These are phyloP conservation scores for Pelargonium australe DNA, from an alignment of 441 rosid species.

Conservation along the genomic window DNA sequence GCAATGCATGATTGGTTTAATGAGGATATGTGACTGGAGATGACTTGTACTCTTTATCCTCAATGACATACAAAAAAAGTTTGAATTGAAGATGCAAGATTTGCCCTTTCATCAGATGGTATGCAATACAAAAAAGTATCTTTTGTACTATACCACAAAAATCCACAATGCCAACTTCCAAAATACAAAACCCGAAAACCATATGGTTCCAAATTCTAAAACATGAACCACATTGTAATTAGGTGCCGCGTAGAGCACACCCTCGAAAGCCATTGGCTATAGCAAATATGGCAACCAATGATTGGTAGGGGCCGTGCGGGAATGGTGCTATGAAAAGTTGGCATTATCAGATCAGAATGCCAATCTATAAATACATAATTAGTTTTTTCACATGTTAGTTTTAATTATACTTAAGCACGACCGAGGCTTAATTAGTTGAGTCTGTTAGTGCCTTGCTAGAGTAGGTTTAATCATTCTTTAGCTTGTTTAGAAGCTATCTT, in stretches of 20 bases:
- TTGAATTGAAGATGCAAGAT: constrained; percentile 10
- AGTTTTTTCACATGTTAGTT: not conserved
- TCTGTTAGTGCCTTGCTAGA: constrained; percentile 4
- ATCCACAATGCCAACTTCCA: not conserved
- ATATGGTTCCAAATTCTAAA: not conserved
- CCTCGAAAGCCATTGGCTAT: constrained; percentile 2
- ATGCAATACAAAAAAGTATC: constrained; percentile 3
- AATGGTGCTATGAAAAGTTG: constrained; percentile 6
- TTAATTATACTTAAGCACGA: not conserved
- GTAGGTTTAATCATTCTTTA: not conserved
- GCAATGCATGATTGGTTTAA: constrained; percentile 12
- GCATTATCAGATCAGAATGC: constrained; percentile 3
- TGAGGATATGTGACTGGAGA: constrained; percentile 11
- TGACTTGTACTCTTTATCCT: constrained; percentile 9
- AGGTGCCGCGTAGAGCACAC: not conserved
- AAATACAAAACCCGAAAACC: constrained; percentile 3
- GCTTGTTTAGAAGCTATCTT: constrained; percentile 1
- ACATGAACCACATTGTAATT: constrained; percentile 4
- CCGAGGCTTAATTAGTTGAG: not conserved
- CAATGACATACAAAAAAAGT: constrained; percentile 15
- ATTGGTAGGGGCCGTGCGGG: not conserved
- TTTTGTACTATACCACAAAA: constrained; percentile 3
- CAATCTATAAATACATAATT: not conserved
- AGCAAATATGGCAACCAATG: constrained; percentile 8
- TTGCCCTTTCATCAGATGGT: constrained; percentile 10